Evolutionary conservation across 2,329 filamentous ascomycete species (phyloP).

Genomic region (Aspergillus pseudoviridinutans): DNA sequence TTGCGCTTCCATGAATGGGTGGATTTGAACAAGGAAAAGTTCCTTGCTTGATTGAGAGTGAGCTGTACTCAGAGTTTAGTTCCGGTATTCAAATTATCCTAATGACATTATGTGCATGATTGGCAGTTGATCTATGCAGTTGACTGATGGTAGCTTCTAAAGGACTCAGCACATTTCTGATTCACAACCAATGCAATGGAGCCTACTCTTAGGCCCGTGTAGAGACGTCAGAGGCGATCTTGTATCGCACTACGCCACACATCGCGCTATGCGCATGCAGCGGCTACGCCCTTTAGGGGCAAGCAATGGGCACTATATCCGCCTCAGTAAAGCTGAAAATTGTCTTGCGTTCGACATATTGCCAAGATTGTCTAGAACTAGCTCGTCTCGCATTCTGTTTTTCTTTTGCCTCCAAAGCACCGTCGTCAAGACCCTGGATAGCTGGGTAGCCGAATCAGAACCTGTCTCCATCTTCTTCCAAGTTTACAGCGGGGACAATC

Average conservation of each 20-base stretch:
- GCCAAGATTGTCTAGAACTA: not conserved
- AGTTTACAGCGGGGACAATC: not conserved
- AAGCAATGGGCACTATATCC: too few species aligned
- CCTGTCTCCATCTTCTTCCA: not conserved
- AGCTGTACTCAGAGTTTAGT: too few species aligned
- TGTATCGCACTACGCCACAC: too few species aligned
- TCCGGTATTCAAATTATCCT: not conserved
- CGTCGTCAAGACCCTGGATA: not conserved
- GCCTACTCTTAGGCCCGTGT: too few species aligned
- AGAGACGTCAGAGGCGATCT: too few species aligned
- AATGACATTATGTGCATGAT: not conserved
- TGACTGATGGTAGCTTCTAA: not conserved
- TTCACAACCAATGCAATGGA: not conserved
- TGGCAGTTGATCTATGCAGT: not conserved
- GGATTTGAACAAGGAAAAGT: slow-evolving; percentile 25
- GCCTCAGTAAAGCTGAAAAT: too few species aligned
- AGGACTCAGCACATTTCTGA: too few species aligned
- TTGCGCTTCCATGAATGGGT: slow-evolving; percentile 33
- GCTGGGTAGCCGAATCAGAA: not conserved
- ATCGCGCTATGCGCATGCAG: too few species aligned
- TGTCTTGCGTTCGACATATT: not conserved
- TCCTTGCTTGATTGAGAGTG: slow-evolving; percentile 6
- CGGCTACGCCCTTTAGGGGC: too few species aligned
- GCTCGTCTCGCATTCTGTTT: too few species aligned
- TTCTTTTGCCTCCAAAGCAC: not conserved